Evolutionary conservation across 2,329 filamentous ascomycete species (phyloP), one percentile per base, ranked within the genome.

Genomic region (Ophiostoma populinum): DNA sequence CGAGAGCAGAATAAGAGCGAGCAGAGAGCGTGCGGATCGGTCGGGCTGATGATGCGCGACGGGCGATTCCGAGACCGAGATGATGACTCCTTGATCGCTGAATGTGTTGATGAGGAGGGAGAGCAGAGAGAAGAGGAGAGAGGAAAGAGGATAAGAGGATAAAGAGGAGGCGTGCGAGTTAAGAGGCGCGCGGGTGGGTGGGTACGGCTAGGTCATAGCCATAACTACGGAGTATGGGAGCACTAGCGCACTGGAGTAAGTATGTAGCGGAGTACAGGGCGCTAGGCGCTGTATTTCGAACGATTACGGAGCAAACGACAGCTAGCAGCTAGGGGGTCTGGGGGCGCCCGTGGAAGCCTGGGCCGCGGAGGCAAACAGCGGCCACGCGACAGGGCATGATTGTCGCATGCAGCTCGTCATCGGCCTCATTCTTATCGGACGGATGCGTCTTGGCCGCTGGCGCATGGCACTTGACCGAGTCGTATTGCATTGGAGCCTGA

Each of bases 71-170:
- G 39, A 29, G 31, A 26, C 22, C 25, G 21, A 24, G 21, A 24
- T 20, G 37, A 24, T 39, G 37, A n/a, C n/a, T n/a, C n/a, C 40
- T 17, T 37, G 29, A 33, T n/a, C 34, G 20, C 15, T 22, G 19
- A 24, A 33, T 36, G 28, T 5, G 22, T 19, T 24, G 27, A 32
- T n/a, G 13, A 32, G n/a, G 28, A 26, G 15, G 20, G 19, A 27
- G 29, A 12, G 25, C 15, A 32, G 33, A 20, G 17, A 31, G 29
- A 25, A 10, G 28, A 26, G 17, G 19, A 19, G 27, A 34, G 11
- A 16, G 8, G 17, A 26, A 20, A 24, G 28, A 16, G 8, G 17
- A 26, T 19, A 24, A 24, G 32, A 21, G 27, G 20, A 31, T 20
- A 24, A 24, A 16, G 29, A 32, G 33, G 25, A 35, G 32, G 32